A percentile compares a stretch with the other conserved stretches of the same genome.
Evolutionary conservation across 2,329 filamentous ascomycete species (phyloP).

Genomic region (Phialophora tarda): DNA sequence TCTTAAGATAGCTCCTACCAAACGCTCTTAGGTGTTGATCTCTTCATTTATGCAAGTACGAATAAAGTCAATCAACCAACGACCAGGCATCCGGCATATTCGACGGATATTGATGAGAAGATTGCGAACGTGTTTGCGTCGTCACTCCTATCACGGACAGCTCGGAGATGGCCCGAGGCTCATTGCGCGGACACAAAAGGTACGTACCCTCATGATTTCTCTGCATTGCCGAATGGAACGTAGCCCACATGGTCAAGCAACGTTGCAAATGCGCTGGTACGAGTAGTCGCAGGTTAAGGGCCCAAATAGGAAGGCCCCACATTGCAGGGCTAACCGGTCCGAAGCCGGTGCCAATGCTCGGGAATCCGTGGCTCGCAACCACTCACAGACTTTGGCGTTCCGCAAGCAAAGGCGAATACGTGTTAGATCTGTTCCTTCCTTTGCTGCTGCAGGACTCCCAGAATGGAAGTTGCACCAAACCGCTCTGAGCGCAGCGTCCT

Average conservation of each 20-base stretch:
- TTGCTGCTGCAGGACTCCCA: not conserved
- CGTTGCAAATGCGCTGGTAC: not conserved
- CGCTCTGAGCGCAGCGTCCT: not conserved
- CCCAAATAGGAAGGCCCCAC: conserved; percentile 1
- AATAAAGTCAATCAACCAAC: not conserved
- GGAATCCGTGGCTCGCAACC: not conserved
- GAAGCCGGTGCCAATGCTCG: not conserved
- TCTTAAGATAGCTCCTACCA: not conserved
- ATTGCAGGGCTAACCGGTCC: not conserved
- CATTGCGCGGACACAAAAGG: not conserved
- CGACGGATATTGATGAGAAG: not conserved
- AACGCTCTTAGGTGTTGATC: not conserved
- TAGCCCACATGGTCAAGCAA: not conserved
- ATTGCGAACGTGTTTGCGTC: not conserved
- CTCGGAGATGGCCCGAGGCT: not conserved
- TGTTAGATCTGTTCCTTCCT: not conserved
- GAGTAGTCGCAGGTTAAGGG: not conserved
- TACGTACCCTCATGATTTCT: not conserved
- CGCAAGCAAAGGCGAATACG: not conserved
- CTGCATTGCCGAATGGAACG: not conserved
- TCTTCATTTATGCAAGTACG: not conserved
- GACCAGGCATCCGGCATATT: not conserved
- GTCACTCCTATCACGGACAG: not conserved
- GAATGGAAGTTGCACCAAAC: not conserved
- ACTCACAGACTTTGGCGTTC: not conserved